A percentile compares a stretch with the other conserved stretches of the same genome.
Conservation (phyloP, 2,329 filamentous ascomycete species). For the Mycosphaerelloides madeirae region DNA sequence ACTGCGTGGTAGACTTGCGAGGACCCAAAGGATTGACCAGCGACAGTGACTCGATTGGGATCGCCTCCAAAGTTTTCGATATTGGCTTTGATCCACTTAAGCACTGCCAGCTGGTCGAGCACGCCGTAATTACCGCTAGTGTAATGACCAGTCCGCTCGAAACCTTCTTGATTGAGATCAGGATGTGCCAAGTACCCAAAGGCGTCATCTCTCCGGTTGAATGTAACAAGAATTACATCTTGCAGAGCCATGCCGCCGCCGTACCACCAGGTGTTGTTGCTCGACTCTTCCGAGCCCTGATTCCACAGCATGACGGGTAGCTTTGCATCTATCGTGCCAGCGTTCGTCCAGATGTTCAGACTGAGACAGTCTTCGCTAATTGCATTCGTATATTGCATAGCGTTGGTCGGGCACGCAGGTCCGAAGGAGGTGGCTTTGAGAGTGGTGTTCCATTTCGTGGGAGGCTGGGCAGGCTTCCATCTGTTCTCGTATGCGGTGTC, state of each 20-base stretch:
- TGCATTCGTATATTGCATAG: background rate
- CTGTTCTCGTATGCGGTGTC: conserved; percentile 12
- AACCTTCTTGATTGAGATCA: conserved; percentile 48
- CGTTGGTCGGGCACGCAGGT: background rate
- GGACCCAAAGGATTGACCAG: conserved; percentile 20
- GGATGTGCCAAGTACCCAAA: conserved; percentile 61
- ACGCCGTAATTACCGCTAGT: conserved; percentile 49
- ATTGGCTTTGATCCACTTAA: conserved; percentile 51
- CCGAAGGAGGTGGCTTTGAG: background rate
- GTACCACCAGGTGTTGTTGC: conserved; percentile 3
- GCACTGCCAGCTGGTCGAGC: conserved; percentile 49
- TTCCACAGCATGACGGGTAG: conserved; percentile 6
- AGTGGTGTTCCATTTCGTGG: background rate
- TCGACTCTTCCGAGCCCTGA: conserved; percentile 1
- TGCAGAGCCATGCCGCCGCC: conserved; percentile 2
- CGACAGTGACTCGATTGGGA: conserved; percentile 19
- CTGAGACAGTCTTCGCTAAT: conserved; percentile 9
- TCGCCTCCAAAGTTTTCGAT: conserved; percentile 49
- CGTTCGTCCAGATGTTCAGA: conserved; percentile 10
- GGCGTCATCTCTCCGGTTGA: conserved; percentile 59
- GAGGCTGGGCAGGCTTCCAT: conserved; percentile 9
- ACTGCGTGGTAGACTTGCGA: conserved; percentile 8
- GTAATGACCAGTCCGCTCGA: conserved; percentile 32
- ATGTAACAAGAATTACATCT: conserved; percentile 49
- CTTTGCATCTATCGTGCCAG: conserved; percentile 1